Percentiles rank a stretch among this genome's conserved stretches.
Conservation (phyloP, 352 stramenopile species). For the Pythium sukuiense region DNA sequence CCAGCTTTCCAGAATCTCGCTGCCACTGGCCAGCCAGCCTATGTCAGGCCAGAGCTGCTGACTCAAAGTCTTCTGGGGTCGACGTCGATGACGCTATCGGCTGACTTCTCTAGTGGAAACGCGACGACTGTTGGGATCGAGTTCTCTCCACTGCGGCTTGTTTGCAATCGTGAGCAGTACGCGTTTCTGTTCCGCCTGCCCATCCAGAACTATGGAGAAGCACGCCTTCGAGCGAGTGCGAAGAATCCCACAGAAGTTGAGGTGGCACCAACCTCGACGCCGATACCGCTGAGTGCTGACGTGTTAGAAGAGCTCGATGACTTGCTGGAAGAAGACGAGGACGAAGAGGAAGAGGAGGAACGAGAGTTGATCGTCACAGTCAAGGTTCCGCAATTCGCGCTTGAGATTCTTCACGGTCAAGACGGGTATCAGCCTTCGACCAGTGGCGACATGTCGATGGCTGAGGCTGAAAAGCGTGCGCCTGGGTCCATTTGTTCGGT, state of each 20-base stretch:
- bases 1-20: conserved; percentile 13
- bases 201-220: conserved; percentile 74
- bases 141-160: conserved; percentile 62
- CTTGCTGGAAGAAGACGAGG: conserved; percentile 10
- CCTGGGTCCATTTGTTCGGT: conserved; percentile 74
- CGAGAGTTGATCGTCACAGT: conserved; percentile 58
- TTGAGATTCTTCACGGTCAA: conserved; percentile 77
- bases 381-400: conserved; percentile 68
- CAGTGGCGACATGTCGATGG: conserved; percentile 77
- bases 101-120: conserved; percentile 61
- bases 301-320: not conserved
- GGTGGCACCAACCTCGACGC: not conserved
- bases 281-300: not conserved
- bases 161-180: conserved; percentile 86
- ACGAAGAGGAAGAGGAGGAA: conserved; percentile 38
- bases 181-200: conserved; percentile 72
- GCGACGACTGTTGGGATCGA: conserved; percentile 57
- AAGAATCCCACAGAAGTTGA: not conserved
- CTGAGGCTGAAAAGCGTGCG: conserved; percentile 57
- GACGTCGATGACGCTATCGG: conserved; percentile 53
- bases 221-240: conserved; percentile 26
- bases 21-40: conserved; percentile 35
- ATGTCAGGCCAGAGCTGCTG: conserved; percentile 29
- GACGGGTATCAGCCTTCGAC: conserved; percentile 77
- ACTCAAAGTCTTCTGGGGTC: conserved; percentile 71